Conservation (phyloP, 805 yeast species). For the Myxozyma sirexii region DNA sequence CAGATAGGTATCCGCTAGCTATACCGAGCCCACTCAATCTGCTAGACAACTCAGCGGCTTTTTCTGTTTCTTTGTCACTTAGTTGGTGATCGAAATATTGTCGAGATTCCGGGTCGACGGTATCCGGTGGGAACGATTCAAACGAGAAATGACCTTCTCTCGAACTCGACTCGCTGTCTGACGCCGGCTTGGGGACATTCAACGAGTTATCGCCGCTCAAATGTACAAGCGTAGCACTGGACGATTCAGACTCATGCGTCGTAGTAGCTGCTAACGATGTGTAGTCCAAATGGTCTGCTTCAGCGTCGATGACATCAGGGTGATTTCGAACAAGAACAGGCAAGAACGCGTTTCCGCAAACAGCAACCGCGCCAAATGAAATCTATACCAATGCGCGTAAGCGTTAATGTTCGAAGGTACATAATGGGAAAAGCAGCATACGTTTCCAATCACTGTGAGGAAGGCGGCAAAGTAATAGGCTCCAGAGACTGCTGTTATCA, state of each 20-base stretch:
- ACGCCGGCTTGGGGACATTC: neutral
- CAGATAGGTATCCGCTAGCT: constrained; percentile 70
- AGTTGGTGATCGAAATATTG: constrained; percentile 8
- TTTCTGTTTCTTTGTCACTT: constrained; percentile 18
- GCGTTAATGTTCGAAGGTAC: neutral
- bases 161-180: neutral
- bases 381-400: constrained; percentile 38
- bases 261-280: neutral
- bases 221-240: constrained; percentile 1
- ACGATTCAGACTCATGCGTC: constrained; percentile 11
- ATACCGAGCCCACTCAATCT: constrained; percentile 68
- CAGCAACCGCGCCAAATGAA: constrained; percentile 76
- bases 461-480: constrained; percentile 57
- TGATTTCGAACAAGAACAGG: constrained; percentile 60
- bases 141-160: constrained; percentile 19
- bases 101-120: constrained; percentile 21
- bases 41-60: constrained; percentile 34
- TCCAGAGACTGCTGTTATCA: constrained; percentile 45
- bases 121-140: constrained; percentile 27
- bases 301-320: constrained; percentile 29
- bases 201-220: neutral
- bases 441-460: constrained; percentile 63
- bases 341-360: constrained; percentile 74
- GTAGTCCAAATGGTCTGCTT: neutral
- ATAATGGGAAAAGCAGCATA: constrained; percentile 1